Percentiles rank a stretch among this genome's conserved stretches.
Evolutionary conservation across 495 filamentous ascomycete genomes (phyloP).

Genomic region (Beverwykella pulmonaria): DNA sequence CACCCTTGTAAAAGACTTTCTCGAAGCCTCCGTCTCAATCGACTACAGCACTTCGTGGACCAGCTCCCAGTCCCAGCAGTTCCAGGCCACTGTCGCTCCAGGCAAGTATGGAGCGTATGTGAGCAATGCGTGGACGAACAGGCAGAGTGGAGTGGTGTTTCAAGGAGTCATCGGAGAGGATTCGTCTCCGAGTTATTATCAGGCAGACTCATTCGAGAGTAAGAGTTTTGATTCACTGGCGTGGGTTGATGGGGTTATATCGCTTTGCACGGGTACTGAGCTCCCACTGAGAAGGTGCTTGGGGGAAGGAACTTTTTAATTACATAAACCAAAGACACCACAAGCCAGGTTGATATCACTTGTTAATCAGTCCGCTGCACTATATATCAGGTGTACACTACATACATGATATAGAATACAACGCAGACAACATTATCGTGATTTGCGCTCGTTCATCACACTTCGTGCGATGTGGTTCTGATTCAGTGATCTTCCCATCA

Average conservation of each 20-base stretch:
- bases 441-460: no score
- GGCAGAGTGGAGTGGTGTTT: constrained; percentile 11
- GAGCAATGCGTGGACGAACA: constrained; percentile 11
- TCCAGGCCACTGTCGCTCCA: neutral
- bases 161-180: constrained; percentile 10
- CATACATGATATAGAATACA: no score
- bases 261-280: constrained; percentile 5
- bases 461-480: no score
- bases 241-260: constrained; percentile 13
- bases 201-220: constrained; percentile 4
- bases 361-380: no score
- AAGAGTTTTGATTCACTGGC: neutral
- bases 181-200: neutral
- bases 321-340: no score
- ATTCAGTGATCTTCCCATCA: no score
- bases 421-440: no score
- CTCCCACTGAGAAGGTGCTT: constrained; percentile 9
- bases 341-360: no score
- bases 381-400: no score
- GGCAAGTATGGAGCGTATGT: constrained; percentile 15
- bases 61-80: constrained; percentile 6
- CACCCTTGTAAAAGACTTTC: constrained; percentile 11
- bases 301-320: constrained; percentile 6
- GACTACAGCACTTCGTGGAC: constrained; percentile 1
- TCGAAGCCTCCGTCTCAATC: constrained; percentile 4